Percentiles rank a stretch among this genome's conserved stretches.
phyloP scores from a whole-genome alignment of 1,284 basidiomycete species.

The Ceraceosorus guamensis region DNA sequence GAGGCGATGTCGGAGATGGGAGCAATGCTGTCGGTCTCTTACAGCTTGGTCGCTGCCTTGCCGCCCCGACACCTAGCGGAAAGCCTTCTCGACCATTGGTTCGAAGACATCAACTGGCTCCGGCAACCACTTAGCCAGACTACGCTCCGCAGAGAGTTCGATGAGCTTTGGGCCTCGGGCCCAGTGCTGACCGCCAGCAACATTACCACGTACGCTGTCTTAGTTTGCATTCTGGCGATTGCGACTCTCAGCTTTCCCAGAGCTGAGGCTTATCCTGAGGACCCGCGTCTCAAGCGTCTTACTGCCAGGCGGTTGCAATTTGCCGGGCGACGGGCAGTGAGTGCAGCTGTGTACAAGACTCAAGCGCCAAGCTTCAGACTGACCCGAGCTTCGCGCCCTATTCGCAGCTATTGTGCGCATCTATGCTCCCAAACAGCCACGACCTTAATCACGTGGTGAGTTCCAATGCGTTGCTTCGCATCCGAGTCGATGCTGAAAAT shows the following conservation, averaged over 20 bases:
- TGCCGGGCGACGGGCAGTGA: slow-evolving; percentile 11
- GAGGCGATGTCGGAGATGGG: slow-evolving; percentile 34
- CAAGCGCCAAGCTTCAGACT: no score
- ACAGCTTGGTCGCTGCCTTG: slow-evolving; percentile 45
- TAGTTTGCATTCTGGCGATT: slow-evolving; percentile 27
- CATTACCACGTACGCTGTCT: slow-evolving; percentile 35
- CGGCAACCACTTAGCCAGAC: slow-evolving; percentile 18
- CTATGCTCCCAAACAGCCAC: slow-evolving; percentile 11
- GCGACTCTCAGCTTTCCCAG: slow-evolving; percentile 13
- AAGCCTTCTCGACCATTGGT: slow-evolving; percentile 32
- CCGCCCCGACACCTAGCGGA: slow-evolving; percentile 21
- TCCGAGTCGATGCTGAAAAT: no score
- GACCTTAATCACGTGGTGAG: slow-evolving; percentile 34
- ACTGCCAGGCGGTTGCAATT: slow-evolving; percentile 9
- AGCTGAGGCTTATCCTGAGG: slow-evolving; percentile 8
- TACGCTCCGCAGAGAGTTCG: neutral
- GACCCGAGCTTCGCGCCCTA: no score
- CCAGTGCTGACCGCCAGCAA: slow-evolving; percentile 28
- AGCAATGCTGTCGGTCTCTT: slow-evolving; percentile 18
- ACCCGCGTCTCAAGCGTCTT: slow-evolving; percentile 2
- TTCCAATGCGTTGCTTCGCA: no score
- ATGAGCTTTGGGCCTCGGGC: slow-evolving; percentile 20
- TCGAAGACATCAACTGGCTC: slow-evolving; percentile 40
- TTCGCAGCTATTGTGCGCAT: slow-evolving; percentile 17
- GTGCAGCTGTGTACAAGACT: no score